phyloP scores from a whole-genome alignment of 176 grass and related monocot species.

The Guadua angustifolia region DNA sequence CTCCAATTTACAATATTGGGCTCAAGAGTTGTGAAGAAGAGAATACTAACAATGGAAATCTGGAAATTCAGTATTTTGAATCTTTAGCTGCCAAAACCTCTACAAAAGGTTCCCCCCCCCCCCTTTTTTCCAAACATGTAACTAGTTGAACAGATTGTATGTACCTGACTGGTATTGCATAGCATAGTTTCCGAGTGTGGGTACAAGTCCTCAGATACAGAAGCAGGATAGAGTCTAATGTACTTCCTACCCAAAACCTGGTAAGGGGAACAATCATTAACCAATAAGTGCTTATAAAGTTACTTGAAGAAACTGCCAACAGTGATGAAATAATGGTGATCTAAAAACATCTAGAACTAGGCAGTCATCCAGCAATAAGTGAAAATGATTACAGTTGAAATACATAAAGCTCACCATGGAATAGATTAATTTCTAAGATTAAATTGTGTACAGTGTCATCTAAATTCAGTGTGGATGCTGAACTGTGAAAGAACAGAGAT shows the following conservation, averaged over 20 bases:
- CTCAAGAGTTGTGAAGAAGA: constrained; percentile 12
- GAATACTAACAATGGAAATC: constrained; percentile 4
- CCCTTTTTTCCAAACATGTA: not conserved
- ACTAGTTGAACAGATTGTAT: constrained; percentile 23
- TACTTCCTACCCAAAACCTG: constrained; percentile 94
- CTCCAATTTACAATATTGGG: not conserved
- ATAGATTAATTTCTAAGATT: not conserved
- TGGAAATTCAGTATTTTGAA: constrained; percentile 7
- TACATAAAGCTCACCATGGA: not conserved
- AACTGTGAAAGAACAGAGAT: too few species aligned
- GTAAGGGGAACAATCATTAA: constrained; percentile 23
- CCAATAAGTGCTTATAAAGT: constrained; percentile 8
- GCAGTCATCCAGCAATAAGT: not conserved
- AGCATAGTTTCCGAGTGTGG: constrained; percentile 85
- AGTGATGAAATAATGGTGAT: constrained; percentile 16
- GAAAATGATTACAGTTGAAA: not conserved
- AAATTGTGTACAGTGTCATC: not conserved
- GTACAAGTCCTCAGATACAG: constrained; percentile 76
- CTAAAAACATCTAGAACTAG: constrained; percentile 10
- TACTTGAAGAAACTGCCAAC: not conserved
- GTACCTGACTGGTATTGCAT: constrained; percentile 84
- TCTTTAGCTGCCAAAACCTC: constrained; percentile 8
- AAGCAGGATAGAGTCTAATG: constrained; percentile 86
- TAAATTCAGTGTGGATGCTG: not conserved
- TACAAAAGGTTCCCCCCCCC: not conserved